Conservation (phyloP, 164 flowering plant genomes). For the Nelumbo lutea region DNA sequence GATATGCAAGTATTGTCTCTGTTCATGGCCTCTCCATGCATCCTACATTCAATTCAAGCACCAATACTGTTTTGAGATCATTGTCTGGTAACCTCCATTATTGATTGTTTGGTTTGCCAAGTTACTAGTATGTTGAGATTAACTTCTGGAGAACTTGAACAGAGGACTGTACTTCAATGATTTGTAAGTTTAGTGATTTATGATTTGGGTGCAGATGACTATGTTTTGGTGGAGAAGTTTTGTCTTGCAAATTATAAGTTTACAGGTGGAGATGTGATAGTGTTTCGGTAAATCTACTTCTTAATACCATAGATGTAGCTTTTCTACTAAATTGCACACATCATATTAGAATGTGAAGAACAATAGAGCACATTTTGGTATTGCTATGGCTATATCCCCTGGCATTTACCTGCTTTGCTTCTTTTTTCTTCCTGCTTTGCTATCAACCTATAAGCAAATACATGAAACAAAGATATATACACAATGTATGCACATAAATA, state of each 20-base stretch:
- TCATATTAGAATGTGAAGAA: not conserved
- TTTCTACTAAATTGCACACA: not conserved
- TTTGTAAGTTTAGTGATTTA: not conserved
- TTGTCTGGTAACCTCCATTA: conserved; percentile 26
- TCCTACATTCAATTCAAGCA: conserved; percentile 66
- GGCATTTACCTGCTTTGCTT: too few species aligned
- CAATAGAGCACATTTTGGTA: not conserved
- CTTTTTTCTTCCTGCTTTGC: too few species aligned
- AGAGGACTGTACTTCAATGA: not conserved
- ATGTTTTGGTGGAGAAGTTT: conserved; percentile 67
- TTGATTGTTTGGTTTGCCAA: not conserved
- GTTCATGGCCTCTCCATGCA: conserved; percentile 78
- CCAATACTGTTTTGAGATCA: conserved; percentile 17
- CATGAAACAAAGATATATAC: too few species aligned
- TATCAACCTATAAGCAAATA: too few species aligned
- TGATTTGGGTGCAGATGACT: conserved; percentile 59
- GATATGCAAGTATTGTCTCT: conserved; percentile 47
- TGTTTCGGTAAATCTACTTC: conserved; percentile 44
- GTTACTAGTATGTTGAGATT: not conserved
- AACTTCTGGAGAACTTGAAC: not conserved
- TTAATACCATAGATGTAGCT: not conserved
- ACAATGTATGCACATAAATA: too few species aligned
- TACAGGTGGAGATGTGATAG: conserved; percentile 73
- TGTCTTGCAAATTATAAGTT: conserved; percentile 72
- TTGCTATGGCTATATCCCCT: too few species aligned